These are phyloP conservation scores for Sclerotinia minor DNA, from an alignment of 2,329 filamentous ascomycete genomes.

Conservation along the genomic window DNA sequence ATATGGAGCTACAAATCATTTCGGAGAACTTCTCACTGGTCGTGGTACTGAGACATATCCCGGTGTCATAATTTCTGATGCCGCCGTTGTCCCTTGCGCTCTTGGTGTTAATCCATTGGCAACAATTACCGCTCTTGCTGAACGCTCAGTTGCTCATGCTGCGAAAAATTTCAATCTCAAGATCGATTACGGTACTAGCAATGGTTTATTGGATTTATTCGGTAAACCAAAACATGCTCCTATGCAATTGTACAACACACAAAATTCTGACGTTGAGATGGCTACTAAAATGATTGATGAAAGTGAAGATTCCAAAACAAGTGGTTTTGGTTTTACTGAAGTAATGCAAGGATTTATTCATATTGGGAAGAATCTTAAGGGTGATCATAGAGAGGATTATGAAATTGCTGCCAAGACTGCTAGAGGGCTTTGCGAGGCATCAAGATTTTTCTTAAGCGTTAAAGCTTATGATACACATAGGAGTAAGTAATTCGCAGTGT, in stretches of 20 bases:
- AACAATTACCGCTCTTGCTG: slow-evolving; percentile 68
- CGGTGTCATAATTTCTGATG: slow-evolving; percentile 64
- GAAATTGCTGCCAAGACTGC: slow-evolving; percentile 54
- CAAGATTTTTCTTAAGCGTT: slow-evolving; percentile 60
- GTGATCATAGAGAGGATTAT: slow-evolving; percentile 54
- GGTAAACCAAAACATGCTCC: slow-evolving; percentile 47
- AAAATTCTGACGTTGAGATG: slow-evolving; percentile 43
- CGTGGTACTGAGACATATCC: slow-evolving; percentile 51
- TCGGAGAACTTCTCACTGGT: slow-evolving; percentile 60
- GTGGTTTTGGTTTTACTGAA: slow-evolving; percentile 61
- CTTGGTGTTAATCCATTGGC: slow-evolving; percentile 67
- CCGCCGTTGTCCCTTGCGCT: slow-evolving; percentile 59
- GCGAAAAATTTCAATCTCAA: slow-evolving; percentile 45
- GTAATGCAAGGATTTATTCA: slow-evolving; percentile 65
- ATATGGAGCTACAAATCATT: slow-evolving; percentile 61
- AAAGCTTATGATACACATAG: slow-evolving; percentile 54
- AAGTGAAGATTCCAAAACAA: slow-evolving; percentile 42
- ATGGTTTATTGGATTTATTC: slow-evolving; percentile 55
- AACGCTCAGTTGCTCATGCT: slow-evolving; percentile 58
- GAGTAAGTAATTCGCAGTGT: slow-evolving; percentile 35
- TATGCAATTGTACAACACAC: slow-evolving; percentile 25
- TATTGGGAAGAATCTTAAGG: slow-evolving; percentile 44
- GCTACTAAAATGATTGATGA: slow-evolving; percentile 46
- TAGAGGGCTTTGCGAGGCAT: slow-evolving; percentile 55
- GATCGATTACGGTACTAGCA: slow-evolving; percentile 50